Evolutionary conservation across 2,329 filamentous ascomycete species (phyloP).

Genomic region (Beauveria caledonica): DNA sequence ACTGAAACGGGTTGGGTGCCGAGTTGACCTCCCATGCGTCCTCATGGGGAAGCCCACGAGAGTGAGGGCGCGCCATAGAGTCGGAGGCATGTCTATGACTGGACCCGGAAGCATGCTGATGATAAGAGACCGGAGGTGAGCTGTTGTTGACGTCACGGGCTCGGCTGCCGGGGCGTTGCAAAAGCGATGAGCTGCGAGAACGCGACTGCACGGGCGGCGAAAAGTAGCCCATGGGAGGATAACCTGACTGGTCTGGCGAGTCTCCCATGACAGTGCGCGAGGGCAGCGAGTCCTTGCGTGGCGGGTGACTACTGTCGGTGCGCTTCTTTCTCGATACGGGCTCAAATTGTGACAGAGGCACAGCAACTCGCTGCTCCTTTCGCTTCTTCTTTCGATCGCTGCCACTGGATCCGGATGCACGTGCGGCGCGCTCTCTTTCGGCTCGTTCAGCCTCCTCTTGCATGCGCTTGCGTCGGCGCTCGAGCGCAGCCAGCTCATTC

Average conservation of each 20-base stretch:
- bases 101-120: conserved; percentile 31
- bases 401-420: conserved; percentile 18
- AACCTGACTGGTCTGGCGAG: conserved; percentile 16
- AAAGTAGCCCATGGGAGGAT: conserved; percentile 45
- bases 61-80: conserved; percentile 25
- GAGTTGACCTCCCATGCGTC: conserved; percentile 21
- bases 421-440: conserved; percentile 5
- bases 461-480: conserved; percentile 56
- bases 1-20: conserved; percentile 42
- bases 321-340: conserved; percentile 31
- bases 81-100: conserved; percentile 39
- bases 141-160: conserved; percentile 24
- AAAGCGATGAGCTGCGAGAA: conserved; percentile 33
- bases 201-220: conserved; percentile 37
- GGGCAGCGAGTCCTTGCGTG: conserved; percentile 28
- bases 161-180: conserved; percentile 26
- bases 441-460: conserved; percentile 33
- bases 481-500: conserved; percentile 73
- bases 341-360: conserved; percentile 46
- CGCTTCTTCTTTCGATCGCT: conserved; percentile 31
- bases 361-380: conserved; percentile 40
- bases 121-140: conserved; percentile 37
- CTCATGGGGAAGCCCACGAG: conserved; percentile 24
- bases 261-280: conserved; percentile 28
- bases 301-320: conserved; percentile 13